Conservation (phyloP, 495 filamentous ascomycete genomes). For the Staphylotrichum tortipilum region DNA sequence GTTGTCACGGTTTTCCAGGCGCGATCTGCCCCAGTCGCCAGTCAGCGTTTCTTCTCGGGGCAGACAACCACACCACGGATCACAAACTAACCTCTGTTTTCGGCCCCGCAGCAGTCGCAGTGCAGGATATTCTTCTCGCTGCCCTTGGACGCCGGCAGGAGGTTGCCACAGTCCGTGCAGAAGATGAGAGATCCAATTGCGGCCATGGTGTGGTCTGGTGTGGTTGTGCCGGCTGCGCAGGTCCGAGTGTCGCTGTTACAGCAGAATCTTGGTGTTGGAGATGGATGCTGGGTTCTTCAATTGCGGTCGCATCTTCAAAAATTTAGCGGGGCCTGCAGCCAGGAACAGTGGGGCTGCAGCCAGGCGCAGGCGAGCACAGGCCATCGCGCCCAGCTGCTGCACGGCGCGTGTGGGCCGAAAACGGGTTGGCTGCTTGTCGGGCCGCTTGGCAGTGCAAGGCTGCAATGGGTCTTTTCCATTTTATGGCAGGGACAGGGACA, state of each 20-base stretch:
- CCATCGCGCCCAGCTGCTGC: not conserved
- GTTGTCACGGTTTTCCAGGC: conserved; percentile 75
- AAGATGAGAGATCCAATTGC: conserved; percentile 86
- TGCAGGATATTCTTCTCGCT: conserved; percentile 61
- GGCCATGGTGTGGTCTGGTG: conserved; percentile 52
- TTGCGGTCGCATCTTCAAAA: too few relatives aligned
- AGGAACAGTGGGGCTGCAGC: not conserved
- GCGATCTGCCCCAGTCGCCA: conserved; percentile 48
- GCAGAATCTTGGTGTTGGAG: not conserved
- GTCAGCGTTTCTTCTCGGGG: not conserved
- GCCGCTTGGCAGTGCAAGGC: conserved; percentile 4
- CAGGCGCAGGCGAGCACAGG: not conserved
- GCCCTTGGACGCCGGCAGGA: conserved; percentile 72
- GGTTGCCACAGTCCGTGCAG: conserved; percentile 87
- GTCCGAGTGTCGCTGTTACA: not conserved
- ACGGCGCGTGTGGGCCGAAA: conserved; percentile 1
- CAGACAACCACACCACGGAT: not conserved
- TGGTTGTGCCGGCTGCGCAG: not conserved
- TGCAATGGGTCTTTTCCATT: not conserved
- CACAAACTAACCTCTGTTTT: conserved; percentile 75
- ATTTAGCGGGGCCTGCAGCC: conserved; percentile 2
- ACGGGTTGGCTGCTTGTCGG: conserved; percentile 1
- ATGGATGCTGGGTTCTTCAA: too few relatives aligned
- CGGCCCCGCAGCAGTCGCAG: conserved; percentile 77
- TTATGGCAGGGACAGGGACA: too few relatives aligned